Evolutionary conservation across 345 rosid species (phyloP), one percentile per base, ranked within the genome.

Genomic region (Passiflora organensis): DNA sequence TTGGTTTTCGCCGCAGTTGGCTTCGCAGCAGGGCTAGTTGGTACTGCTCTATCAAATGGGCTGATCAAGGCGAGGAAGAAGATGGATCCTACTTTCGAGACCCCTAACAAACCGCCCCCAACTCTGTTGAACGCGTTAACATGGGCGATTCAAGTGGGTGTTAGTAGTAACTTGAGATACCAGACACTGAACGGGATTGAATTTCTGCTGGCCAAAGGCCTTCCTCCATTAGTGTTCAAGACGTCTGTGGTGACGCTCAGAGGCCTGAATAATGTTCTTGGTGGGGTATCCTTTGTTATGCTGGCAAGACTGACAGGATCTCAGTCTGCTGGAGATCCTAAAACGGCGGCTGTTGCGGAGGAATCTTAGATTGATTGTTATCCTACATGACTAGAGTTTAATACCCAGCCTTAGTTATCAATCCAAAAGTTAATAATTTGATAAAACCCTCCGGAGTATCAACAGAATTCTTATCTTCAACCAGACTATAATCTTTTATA

Each of bases 231-330:
- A 56, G 88, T 60, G 1, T 94, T 94, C 64, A 89, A 89, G 88
- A 72, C 81, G 1, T 83, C 96, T 0, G 99, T 94, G 53, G 84
- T 89, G 56, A 85, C 68, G 45, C 74, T 94, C 60, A 76, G 99
- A 69, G 80, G 89, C 68, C 55, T 66, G 34, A 94, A 94, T 60
- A 94, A 94, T 36, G 78, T 89, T 13, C 74, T 85, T 14, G 99
- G 99, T 4, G 99, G 99, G 10, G 74, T 89, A 91, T 65, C 99
- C 2, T 94, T 94, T 74, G 99, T 94, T 32, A 48, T 82, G 10
- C 63, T 94, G 65, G 99, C 99, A 13, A 86, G 97, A 77, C 13
- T 94, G 78, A 94, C 99, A 0, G 99, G 99, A 17, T 76, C 99
- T 4, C 99, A 94, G 72, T 76, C 86, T 16, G 75, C 71, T 25